A percentile compares a stretch with the other conserved stretches of the same genome.
Evolutionary conservation across 2,329 filamentous ascomycete genomes (phyloP).

Genomic region (Fusarium irregulare): DNA sequence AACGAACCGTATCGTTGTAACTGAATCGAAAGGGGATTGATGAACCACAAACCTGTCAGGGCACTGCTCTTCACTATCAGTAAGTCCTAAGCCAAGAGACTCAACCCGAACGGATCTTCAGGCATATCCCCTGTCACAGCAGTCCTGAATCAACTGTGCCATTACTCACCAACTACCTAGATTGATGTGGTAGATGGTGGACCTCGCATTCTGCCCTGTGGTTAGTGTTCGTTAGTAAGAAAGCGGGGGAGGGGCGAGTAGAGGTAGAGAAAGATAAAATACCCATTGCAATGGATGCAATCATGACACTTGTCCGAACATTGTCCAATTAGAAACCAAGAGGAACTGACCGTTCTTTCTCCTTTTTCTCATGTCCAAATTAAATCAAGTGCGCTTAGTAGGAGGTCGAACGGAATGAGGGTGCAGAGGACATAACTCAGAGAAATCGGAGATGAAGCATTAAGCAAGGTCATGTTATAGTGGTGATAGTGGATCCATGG

Average conservation of each 20-base stretch:
- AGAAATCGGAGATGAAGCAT: constrained; percentile 21
- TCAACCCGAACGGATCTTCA: background rate
- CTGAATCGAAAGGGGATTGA: background rate
- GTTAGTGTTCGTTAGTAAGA: constrained; percentile 27
- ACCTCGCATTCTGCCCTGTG: constrained; percentile 28
- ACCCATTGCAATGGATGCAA: constrained; percentile 27
- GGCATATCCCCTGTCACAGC: constrained; percentile 32
- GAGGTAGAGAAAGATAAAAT: constrained; percentile 17
- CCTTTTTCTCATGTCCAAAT: constrained; percentile 1
- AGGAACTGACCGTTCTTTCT: constrained; percentile 10
- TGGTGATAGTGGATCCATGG: constrained; percentile 35
- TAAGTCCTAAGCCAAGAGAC: constrained; percentile 4
- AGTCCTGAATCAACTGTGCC: constrained; percentile 10
- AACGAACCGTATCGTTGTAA: background rate
- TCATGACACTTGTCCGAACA: constrained; percentile 21
- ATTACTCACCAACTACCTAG: constrained; percentile 12
- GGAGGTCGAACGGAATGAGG: background rate
- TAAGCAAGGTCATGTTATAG: constrained; percentile 6
- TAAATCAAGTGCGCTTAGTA: constrained; percentile 5
- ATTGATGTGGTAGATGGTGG: constrained; percentile 35
- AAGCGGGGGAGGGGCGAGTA: constrained; percentile 41
- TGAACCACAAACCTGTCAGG: background rate
- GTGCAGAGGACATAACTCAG: background rate
- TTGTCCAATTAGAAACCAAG: constrained; percentile 25
- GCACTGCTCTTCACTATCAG: background rate